A percentile compares a stretch with the other conserved stretches of the same genome.
Evolutionary conservation across 2,329 filamentous ascomycete genomes (phyloP).

Genomic region (Neofusicoccum ribis): DNA sequence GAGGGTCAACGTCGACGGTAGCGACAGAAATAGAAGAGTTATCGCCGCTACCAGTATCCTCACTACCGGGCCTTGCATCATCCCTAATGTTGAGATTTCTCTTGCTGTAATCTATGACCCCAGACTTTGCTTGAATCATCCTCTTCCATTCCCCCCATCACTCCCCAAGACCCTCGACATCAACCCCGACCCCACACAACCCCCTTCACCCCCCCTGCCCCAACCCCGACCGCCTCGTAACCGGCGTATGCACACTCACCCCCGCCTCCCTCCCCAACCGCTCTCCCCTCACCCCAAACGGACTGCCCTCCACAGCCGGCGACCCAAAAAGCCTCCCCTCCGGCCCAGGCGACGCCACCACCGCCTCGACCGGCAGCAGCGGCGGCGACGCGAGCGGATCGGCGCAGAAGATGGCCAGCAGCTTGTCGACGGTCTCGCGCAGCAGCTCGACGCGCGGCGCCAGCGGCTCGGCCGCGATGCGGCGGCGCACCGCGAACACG

Average conservation of each 20-base stretch:
- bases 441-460: slow-evolving; percentile 44
- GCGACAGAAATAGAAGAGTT: too few relatives aligned
- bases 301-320: background rate
- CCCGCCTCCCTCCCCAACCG: background rate
- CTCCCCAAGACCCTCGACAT: too few relatives aligned
- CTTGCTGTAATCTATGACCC: too few relatives aligned
- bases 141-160: too few relatives aligned
- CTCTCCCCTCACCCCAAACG: background rate
- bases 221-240: background rate
- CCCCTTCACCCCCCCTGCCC: background rate
- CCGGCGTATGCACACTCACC: background rate
- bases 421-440: slow-evolving; percentile 49
- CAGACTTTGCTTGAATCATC: too few relatives aligned
- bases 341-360: background rate
- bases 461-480: slow-evolving; percentile 40
- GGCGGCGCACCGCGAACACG: slow-evolving; percentile 48
- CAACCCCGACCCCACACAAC: too few relatives aligned
- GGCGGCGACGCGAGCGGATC: slow-evolving; percentile 35
- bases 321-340: background rate
- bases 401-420: slow-evolving; percentile 48
- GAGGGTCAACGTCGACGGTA: too few relatives aligned
- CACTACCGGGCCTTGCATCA: too few relatives aligned
- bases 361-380: background rate
- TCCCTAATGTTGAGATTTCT: too few relatives aligned
- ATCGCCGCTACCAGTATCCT: too few relatives aligned